Evolutionary conservation across 768 basidiomycete genomes (phyloP).

Genomic region (Antrodiella citrinella): DNA sequence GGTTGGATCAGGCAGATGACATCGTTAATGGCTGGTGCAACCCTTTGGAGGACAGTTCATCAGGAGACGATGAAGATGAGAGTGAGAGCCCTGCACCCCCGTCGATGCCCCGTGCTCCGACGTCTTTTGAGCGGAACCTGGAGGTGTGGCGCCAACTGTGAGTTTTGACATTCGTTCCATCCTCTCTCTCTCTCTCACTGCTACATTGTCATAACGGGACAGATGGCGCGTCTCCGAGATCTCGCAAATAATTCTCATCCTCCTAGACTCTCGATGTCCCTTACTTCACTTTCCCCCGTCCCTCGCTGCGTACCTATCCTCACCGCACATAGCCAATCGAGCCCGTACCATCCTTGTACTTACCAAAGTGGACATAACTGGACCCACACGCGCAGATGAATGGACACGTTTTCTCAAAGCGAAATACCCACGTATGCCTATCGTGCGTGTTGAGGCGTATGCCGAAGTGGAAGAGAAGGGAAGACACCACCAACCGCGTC

Average conservation of each 20-base stretch:
- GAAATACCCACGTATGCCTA: constrained; percentile 43
- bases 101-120: constrained; percentile 53
- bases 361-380: constrained; percentile 84
- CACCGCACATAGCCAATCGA: constrained; percentile 15
- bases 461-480: constrained; percentile 25
- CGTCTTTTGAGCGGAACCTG: constrained; percentile 83
- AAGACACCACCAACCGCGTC: constrained; percentile 50
- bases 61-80: constrained; percentile 3
- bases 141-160: constrained; percentile 94
- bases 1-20: constrained; percentile 62
- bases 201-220: too few relatives aligned
- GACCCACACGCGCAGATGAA: constrained; percentile 48
- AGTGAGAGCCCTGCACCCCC: constrained; percentile 6
- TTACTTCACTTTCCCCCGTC: constrained; percentile 81
- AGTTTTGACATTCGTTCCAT: constrained; percentile 21
- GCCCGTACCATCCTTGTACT: constrained; percentile 59
- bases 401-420: constrained; percentile 59
- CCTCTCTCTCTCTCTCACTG: constrained; percentile 1
- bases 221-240: constrained; percentile 94
- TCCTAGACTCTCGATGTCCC: constrained; percentile 88
- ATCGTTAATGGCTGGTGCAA: constrained; percentile 41
- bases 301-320: constrained; percentile 51
- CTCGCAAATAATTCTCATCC: constrained; percentile 78
- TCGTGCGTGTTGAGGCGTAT: constrained; percentile 77
- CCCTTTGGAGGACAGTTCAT: neutral